Conservation (phyloP, 352 stramenopile species). For the Globisporangium yorkense region DNA sequence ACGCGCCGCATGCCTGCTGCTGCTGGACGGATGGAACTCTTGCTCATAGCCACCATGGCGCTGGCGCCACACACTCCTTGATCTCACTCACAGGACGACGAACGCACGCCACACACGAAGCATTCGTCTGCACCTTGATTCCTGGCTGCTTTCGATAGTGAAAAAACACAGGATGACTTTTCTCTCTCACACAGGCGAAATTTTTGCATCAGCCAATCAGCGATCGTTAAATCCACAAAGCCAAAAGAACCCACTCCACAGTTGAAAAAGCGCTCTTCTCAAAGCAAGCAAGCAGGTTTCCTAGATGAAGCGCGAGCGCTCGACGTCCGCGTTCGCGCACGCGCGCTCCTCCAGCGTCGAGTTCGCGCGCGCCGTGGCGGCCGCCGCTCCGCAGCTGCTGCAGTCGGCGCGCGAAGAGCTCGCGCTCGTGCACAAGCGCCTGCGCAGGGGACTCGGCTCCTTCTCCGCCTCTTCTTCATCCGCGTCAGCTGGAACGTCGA, state of each 20-base stretch:
- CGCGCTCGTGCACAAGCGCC: slow-evolving; percentile 34
- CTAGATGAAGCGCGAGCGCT: slow-evolving; percentile 44
- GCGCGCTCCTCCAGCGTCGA: slow-evolving; percentile 14
- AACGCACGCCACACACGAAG: background rate
- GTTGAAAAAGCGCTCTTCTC: no score
- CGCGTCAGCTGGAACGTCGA: background rate
- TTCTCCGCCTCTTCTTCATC: background rate
- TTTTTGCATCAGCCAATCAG: background rate
- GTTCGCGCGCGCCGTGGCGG: slow-evolving; percentile 7
- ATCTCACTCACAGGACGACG: background rate
- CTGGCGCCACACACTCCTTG: no score
- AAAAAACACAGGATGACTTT: background rate
- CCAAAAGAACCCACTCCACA: no score
- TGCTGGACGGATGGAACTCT: no score
- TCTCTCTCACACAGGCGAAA: background rate
- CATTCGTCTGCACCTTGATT: background rate
- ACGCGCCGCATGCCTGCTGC: no score
- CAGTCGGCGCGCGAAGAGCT: slow-evolving; percentile 20
- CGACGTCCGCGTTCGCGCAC: slow-evolving; percentile 21
- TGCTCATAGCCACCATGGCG: no score
- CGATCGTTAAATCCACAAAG: background rate
- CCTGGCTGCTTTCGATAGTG: background rate
- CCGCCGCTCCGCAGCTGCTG: slow-evolving; percentile 6
- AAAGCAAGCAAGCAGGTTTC: no score
- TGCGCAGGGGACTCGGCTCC: slow-evolving; percentile 17